Percentiles rank a stretch among this genome's conserved stretches.
phyloP scores from a whole-genome alignment of 106 monocot species.

The Platanthera guangdongensis region DNA sequence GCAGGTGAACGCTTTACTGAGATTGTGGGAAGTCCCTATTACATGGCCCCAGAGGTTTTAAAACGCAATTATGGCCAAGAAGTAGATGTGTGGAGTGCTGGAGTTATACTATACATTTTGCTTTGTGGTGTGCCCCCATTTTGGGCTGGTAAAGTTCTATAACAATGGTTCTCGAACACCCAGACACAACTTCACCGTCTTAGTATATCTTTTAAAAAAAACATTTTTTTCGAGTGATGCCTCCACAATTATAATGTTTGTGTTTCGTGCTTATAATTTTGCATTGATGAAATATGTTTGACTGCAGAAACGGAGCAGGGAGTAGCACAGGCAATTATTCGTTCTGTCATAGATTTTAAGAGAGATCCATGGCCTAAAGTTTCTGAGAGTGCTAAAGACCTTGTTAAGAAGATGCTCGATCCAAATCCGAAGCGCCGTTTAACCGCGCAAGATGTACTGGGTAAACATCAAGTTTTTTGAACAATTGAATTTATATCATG shows the following conservation, averaged over 20 bases:
- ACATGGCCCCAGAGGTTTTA: constrained; percentile 18
- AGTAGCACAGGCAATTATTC: constrained; percentile 58
- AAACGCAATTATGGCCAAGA: constrained; percentile 14
- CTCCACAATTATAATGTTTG: background rate
- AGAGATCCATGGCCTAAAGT: constrained; percentile 88
- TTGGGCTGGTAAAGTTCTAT: constrained; percentile 11
- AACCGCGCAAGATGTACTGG: constrained; percentile 62
- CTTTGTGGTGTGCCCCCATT: constrained; percentile 17
- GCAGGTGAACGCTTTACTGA: constrained; percentile 13
- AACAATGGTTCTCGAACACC: background rate
- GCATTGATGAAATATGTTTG: background rate
- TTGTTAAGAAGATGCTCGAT: constrained; percentile 64
- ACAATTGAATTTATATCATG: background rate
- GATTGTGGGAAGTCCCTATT: constrained; percentile 21
- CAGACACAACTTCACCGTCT: background rate
- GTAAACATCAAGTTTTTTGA: constrained; percentile 17
- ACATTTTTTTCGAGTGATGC: background rate
- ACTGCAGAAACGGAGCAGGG: constrained; percentile 69
- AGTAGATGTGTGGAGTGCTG: constrained; percentile 18
- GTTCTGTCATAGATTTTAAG: constrained; percentile 49
- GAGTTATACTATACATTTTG: constrained; percentile 19
- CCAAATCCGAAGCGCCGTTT: constrained; percentile 50
- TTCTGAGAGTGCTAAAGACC: constrained; percentile 65
- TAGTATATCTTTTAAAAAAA: background rate
- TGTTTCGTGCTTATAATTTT: background rate